phyloP scores from a whole-genome alignment of 345 rosid genomes.

The Aquilaria yunnanensis region DNA sequence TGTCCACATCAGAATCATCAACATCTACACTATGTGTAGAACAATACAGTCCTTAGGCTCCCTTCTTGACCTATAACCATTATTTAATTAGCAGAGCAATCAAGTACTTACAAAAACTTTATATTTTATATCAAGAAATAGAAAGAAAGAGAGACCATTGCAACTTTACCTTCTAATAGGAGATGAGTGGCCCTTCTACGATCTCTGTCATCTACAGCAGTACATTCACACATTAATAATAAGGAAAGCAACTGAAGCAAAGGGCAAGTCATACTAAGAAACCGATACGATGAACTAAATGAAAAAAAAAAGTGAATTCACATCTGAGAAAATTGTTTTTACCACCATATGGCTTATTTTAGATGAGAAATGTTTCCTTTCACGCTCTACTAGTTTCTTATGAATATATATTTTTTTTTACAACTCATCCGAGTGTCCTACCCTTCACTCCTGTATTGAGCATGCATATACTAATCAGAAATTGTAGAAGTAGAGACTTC shows the following conservation, averaged over 20 bases:
- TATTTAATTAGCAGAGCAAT: slow-evolving; percentile 19
- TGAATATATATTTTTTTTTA: slow-evolving; percentile 66
- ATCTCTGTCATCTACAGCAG: slow-evolving; percentile 76
- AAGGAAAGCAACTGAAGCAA: not conserved
- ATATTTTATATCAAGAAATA: not conserved
- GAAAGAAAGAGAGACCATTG: not conserved
- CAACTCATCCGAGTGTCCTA: slow-evolving; percentile 86
- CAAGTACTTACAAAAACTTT: not conserved
- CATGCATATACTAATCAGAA: slow-evolving; percentile 7
- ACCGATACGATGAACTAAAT: too few relatives aligned
- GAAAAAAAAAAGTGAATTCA: not conserved
- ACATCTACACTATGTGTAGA: slow-evolving; percentile 80
- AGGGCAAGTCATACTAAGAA: too few relatives aligned
- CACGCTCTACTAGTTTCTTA: slow-evolving; percentile 87
- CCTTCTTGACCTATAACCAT: slow-evolving; percentile 52
- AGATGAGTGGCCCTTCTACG: slow-evolving; percentile 75
- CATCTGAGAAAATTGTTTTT: not conserved
- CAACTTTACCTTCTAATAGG: slow-evolving; percentile 56
- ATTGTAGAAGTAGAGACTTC: not conserved
- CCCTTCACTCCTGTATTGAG: slow-evolving; percentile 67
- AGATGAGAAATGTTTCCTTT: slow-evolving; percentile 82
- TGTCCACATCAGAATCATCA: slow-evolving; percentile 92
- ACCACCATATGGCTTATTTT: slow-evolving; percentile 71
- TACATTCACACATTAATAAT: slow-evolving; percentile 1
- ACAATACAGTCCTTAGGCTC: slow-evolving; percentile 75